A percentile compares a stretch with the other conserved stretches of the same genome.
Conservation (phyloP, 1,139 yeast genomes). For the Hanseniaspora uvarum region DNA sequence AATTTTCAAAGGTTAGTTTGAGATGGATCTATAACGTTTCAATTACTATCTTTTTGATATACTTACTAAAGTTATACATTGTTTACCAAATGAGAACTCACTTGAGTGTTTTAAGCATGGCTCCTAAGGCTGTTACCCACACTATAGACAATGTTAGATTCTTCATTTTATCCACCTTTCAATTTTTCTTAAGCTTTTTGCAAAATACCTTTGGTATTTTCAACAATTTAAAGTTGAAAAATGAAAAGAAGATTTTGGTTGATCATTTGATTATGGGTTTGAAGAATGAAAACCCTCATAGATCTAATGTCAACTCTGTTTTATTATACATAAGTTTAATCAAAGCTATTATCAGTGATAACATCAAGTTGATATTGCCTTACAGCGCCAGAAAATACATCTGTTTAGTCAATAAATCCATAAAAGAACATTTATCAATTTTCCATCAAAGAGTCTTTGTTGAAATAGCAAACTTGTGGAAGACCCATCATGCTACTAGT, state of each 20-base stretch:
- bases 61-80: constrained; percentile 17
- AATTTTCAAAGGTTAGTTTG: neutral
- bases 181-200: neutral
- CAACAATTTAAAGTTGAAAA: constrained; percentile 7
- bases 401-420: neutral
- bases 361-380: constrained; percentile 2
- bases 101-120: neutral
- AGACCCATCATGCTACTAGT: constrained; percentile 1
- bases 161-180: constrained; percentile 7
- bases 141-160: constrained; percentile 1
- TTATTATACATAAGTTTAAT: neutral
- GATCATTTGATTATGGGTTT: constrained; percentile 7
- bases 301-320: constrained; percentile 5
- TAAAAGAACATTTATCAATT: neutral
- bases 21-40: constrained; percentile 10
- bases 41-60: constrained; percentile 4
- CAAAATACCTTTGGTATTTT: constrained; percentile 10
- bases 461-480: constrained; percentile 8
- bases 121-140: neutral
- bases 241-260: constrained; percentile 7
- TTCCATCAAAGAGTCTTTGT: constrained; percentile 17
- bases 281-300: neutral
- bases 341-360: constrained; percentile 1
- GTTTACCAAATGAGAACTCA: constrained; percentile 17
- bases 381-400: neutral